Base-by-base conservation (phyloP, 371 early-diverging fungal genomes). In the Mortierella sp. region DNA sequence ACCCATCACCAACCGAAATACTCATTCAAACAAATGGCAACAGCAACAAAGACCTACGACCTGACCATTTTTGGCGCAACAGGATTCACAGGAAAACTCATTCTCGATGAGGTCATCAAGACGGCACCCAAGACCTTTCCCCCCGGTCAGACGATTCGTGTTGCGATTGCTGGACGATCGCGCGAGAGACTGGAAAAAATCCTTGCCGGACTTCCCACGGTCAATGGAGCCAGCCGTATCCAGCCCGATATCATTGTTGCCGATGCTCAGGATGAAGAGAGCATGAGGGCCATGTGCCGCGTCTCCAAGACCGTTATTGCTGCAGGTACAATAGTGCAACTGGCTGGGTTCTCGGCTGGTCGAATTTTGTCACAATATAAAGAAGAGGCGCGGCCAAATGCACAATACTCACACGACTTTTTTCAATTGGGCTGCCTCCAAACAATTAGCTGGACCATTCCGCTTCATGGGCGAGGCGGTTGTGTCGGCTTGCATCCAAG, bases 21-120 rank as follows among this genome's bases (percentile, higher is more conserved):
- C 50, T 73, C 69, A 21, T 34, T 53, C 8, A 44, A 37, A 26
- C 14, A 14, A 14, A 59, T 26, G 34, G 40, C 24, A 44, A 70
- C 2, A 43, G 76, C 75, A 82, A 69, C 78, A 69, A 82, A 79
- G 78, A 74, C 82, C 48, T 82, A 82, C 71, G 91, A 96, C 81
- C 80, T 97, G 24, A 90, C 96, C 50, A 86, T 97, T 48, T 95
- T 96, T 90, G 98, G 98, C 8, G 97, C 96, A 21, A 95, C 95
- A 40, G 97, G 97, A 1, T 95, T 96, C 88, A 96, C 97, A 9
- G 97, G 97, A 31, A 90, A 92, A 77, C 90, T 93, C 74, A 93
- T 96, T 64, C 93, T 95, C 24, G 87, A 93, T 69, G 92, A 96
- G 79, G 88, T 96, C 9, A 88, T 83, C 72, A 89, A 89, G 31